Percentiles rank a stretch among this genome's conserved stretches.
These are phyloP conservation scores for Gloeostereum incarnatum DNA, from an alignment of 768 basidiomycete genomes.

Conservation along the genomic window DNA sequence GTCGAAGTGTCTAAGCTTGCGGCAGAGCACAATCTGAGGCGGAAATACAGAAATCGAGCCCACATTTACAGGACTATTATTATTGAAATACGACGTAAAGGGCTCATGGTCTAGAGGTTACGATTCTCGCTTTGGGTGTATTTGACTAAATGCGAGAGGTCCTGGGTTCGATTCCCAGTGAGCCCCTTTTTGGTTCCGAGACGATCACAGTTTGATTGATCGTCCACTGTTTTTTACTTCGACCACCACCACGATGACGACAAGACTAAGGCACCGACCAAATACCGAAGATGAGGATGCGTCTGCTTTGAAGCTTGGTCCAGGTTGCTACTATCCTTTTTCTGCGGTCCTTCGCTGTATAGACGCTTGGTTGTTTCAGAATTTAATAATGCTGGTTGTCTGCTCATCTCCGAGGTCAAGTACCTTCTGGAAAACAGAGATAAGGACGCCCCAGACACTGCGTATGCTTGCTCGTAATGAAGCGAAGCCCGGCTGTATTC, in stretches of 20 bases:
- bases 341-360: neutral
- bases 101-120: neutral
- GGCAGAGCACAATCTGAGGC: no score
- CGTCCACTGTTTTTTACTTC: no score
- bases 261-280: slow-evolving; percentile 56
- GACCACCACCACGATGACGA: slow-evolving; percentile 31
- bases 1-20: no score
- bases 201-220: no score
- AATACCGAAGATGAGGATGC: slow-evolving; percentile 79
- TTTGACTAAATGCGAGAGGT: neutral
- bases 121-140: neutral
- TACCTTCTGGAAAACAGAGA: slow-evolving; percentile 82
- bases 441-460: slow-evolving; percentile 81
- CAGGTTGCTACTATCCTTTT: slow-evolving; percentile 26
- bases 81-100: no score
- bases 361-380: slow-evolving; percentile 30
- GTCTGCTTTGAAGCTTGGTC: slow-evolving; percentile 71
- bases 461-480: slow-evolving; percentile 34
- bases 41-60: no score
- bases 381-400: slow-evolving; percentile 86
- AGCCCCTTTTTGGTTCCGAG: neutral
- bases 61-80: no score
- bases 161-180: neutral
- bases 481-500: neutral
- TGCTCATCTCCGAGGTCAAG: slow-evolving; percentile 89